Evolutionary conservation across 2,329 filamentous ascomycete genomes (phyloP).

Genomic region (Penicillium sp.): DNA sequence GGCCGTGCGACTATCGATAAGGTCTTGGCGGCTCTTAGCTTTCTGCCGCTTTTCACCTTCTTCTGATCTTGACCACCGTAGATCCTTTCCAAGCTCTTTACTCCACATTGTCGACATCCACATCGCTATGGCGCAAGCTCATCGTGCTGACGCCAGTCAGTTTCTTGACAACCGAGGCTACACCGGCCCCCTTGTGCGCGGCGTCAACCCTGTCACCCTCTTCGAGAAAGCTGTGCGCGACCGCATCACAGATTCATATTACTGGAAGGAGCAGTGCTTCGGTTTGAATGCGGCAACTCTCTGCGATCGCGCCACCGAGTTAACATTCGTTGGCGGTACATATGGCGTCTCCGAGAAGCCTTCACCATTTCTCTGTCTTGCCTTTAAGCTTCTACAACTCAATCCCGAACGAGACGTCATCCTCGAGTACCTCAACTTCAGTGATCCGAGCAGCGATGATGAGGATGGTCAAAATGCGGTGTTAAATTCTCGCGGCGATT

Average conservation of each 20-base stretch:
- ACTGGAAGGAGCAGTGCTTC: conserved; percentile 99
- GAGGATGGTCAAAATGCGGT: conserved; percentile 30
- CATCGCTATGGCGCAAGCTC: conserved; percentile 45
- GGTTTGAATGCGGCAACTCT: conserved; percentile 79
- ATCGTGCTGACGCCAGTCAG: conserved; percentile 73
- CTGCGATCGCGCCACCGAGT: conserved; percentile 83
- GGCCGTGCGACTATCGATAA: conserved; percentile 43
- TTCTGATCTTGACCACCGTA: conserved; percentile 5
- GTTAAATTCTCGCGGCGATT: conserved; percentile 45
- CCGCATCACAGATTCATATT: conserved; percentile 91
- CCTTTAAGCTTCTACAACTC: conserved; percentile 91
- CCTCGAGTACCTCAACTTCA: conserved; percentile 73
- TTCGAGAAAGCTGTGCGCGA: conserved; percentile 95
- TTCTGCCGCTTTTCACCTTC: conserved; percentile 6
- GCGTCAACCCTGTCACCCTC: conserved; percentile 90
- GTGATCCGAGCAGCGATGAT: conserved; percentile 64
- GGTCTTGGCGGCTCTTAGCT: conserved; percentile 19
- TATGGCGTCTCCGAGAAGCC: conserved; percentile 82
- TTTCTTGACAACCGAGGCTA: conserved; percentile 91
- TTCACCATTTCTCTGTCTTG: conserved; percentile 85
- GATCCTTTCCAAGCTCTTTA: conserved; percentile 6
- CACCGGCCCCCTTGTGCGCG: conserved; percentile 72
- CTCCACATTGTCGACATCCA: conserved; percentile 1
- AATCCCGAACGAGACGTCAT: conserved; percentile 77
- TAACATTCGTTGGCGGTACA: conserved; percentile 83